Evolutionary conservation across 1,284 basidiomycete genomes (phyloP).

Genomic region (Apiotrichum sp.): DNA sequence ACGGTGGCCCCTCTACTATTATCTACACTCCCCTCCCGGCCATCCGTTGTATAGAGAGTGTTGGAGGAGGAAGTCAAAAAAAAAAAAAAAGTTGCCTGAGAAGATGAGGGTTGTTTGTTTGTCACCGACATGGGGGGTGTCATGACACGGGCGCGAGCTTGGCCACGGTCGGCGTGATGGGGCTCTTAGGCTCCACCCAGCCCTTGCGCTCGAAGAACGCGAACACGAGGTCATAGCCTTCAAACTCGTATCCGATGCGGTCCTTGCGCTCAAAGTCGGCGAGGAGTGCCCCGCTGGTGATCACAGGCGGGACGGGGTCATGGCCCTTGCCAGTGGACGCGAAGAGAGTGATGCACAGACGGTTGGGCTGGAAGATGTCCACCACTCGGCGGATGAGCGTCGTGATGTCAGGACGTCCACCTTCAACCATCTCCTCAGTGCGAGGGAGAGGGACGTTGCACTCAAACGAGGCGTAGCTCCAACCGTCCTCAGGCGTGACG

Average conservation of each 20-base stretch:
- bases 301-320: conserved; percentile 31
- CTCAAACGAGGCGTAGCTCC: conserved; percentile 97
- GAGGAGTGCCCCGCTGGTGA: conserved; percentile 17
- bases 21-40: neutral
- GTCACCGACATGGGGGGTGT: neutral
- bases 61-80: neutral
- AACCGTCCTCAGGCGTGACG: conserved; percentile 94
- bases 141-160: conserved; percentile 1
- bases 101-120: too few relatives aligned
- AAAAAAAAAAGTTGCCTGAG: neutral
- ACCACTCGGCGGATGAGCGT: conserved; percentile 82
- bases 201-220: conserved; percentile 67
- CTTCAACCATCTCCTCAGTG: conserved; percentile 2
- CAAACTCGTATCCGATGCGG: conserved; percentile 97
- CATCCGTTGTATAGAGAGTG: too few relatives aligned
- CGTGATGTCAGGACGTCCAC: conserved; percentile 57
- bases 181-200: conserved; percentile 33
- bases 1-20: neutral
- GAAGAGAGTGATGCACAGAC: conserved; percentile 85
- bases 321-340: conserved; percentile 61
- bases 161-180: neutral
- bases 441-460: conserved; percentile 81
- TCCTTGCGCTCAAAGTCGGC: conserved; percentile 63
- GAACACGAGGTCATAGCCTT: conserved; percentile 90
- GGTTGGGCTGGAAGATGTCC: conserved; percentile 83